These are phyloP conservation scores for Thelonectria blattea DNA, from an alignment of 2,329 filamentous ascomycete genomes.

Conservation along the genomic window DNA sequence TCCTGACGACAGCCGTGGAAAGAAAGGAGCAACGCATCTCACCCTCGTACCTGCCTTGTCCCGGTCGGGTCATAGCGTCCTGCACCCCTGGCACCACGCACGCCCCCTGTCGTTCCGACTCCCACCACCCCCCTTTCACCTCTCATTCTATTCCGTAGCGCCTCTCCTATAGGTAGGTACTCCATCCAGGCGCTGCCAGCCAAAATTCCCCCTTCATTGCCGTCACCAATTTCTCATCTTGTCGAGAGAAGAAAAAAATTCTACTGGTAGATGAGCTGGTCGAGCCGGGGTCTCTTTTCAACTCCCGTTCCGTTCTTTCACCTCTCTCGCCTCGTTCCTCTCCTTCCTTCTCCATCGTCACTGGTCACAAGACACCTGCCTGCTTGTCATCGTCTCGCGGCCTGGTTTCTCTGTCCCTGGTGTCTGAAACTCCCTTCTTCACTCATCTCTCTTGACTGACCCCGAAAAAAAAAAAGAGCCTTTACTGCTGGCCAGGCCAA, in stretches of 20 bases:
- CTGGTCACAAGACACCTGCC: slow-evolving; percentile 9
- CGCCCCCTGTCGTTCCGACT: slow-evolving; percentile 13
- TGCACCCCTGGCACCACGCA: slow-evolving; percentile 21
- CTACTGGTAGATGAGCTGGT: slow-evolving; percentile 27
- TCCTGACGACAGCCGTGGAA: neutral
- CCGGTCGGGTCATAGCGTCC: slow-evolving; percentile 5
- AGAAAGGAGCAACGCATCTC: slow-evolving; percentile 8
- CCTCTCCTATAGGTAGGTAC: slow-evolving; percentile 9
- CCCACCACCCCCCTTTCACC: slow-evolving; percentile 32
- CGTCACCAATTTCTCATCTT: slow-evolving; percentile 38
- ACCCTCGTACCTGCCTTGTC: slow-evolving; percentile 10
- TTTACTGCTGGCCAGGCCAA: slow-evolving; percentile 29
- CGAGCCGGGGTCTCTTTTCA: slow-evolving; percentile 26
- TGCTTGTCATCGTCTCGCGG: slow-evolving; percentile 4
- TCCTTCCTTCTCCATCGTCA: slow-evolving; percentile 25
- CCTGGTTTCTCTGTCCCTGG: slow-evolving; percentile 10
- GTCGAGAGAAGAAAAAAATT: slow-evolving; percentile 31
- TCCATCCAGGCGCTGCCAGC: slow-evolving; percentile 25
- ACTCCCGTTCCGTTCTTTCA: slow-evolving; percentile 23
- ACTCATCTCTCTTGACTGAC: slow-evolving; percentile 19
- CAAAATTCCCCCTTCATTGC: slow-evolving; percentile 38
- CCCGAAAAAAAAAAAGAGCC: slow-evolving; percentile 18
- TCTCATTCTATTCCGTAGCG: slow-evolving; percentile 27
- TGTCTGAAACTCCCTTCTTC: slow-evolving; percentile 19
- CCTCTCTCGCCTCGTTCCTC: slow-evolving; percentile 23